phyloP scores from a whole-genome alignment of 2,329 filamentous ascomycete species.

The Alternaria hordeiaustralica region DNA sequence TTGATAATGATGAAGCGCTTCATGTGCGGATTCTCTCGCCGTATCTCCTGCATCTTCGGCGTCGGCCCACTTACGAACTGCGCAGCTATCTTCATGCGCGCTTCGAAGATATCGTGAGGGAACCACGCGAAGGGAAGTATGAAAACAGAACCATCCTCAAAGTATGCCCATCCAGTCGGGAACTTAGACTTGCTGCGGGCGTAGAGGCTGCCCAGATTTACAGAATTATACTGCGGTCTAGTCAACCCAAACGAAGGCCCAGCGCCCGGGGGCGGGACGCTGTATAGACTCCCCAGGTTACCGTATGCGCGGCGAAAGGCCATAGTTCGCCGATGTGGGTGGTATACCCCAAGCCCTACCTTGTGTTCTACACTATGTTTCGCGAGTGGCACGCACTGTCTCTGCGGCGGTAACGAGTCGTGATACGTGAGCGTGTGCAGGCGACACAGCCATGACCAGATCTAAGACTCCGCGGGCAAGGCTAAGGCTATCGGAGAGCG shows the following conservation, averaged over 20 bases:
- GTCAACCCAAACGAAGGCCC: background rate
- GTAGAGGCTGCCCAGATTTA: slow-evolving; percentile 25
- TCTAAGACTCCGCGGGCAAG: slow-evolving; percentile 1
- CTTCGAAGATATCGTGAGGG: slow-evolving; percentile 21
- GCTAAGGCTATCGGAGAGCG: slow-evolving; percentile 8
- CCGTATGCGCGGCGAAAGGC: slow-evolving; percentile 6
- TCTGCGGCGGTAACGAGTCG: background rate
- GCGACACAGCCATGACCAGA: slow-evolving; percentile 5
- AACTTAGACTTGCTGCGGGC: background rate
- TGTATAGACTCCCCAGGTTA: slow-evolving; percentile 20
- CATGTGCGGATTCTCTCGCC: background rate
- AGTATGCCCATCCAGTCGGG: slow-evolving; percentile 25
- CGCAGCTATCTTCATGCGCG: slow-evolving; percentile 21
- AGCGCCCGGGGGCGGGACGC: slow-evolving; percentile 3
- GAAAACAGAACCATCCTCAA: slow-evolving; percentile 32
- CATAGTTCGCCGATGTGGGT: slow-evolving; percentile 3
- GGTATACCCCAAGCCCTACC: background rate
- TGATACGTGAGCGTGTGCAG: slow-evolving; percentile 1
- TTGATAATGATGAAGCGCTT: slow-evolving; percentile 19
- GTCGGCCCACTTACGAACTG: slow-evolving; percentile 17
- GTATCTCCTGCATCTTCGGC: slow-evolving; percentile 10
- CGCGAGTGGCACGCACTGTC: background rate
- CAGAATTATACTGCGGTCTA: slow-evolving; percentile 5
- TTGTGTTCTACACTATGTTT: background rate
- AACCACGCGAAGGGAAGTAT: slow-evolving; percentile 10